Conservation (phyloP, 305 asterid species). For the Salvia sclarea region DNA sequence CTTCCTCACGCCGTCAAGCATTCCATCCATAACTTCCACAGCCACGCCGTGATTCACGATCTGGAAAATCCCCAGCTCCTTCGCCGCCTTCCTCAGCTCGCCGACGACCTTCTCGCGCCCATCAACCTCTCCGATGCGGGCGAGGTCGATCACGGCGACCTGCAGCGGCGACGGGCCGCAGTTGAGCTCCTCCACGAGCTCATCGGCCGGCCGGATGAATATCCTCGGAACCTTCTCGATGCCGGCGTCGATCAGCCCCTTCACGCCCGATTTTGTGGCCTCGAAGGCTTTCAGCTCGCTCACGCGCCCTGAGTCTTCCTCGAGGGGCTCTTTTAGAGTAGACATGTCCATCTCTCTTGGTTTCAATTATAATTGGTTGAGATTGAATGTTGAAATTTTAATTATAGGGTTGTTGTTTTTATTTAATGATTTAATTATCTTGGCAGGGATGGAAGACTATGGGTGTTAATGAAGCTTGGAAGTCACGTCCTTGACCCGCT, state of each 20-base stretch:
- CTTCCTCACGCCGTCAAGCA: constrained; percentile 44
- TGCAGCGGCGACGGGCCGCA: constrained; percentile 21
- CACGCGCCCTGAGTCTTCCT: constrained; percentile 29
- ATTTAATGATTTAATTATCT: too few species aligned
- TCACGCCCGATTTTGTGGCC: constrained; percentile 59
- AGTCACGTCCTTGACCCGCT: too few species aligned
- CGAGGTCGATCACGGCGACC: constrained; percentile 53
- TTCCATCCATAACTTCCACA: constrained; percentile 36
- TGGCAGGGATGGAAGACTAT: too few species aligned
- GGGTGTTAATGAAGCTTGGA: too few species aligned
- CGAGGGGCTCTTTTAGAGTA: constrained; percentile 17
- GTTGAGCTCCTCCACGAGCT: constrained; percentile 33
- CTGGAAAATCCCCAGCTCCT: constrained; percentile 60
- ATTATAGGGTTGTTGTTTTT: too few species aligned
- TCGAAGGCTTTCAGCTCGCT: constrained; percentile 50
- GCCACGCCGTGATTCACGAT: constrained; percentile 62
- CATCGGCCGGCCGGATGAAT: constrained; percentile 52
- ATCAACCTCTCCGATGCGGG: constrained; percentile 29
- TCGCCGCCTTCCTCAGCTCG: constrained; percentile 50
- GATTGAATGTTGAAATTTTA: too few species aligned
- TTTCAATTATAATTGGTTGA: too few species aligned
- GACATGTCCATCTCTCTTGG: constrained; percentile 13
- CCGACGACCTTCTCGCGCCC: constrained; percentile 33
- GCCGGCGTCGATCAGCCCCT: constrained; percentile 59
- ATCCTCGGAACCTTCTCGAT: constrained; percentile 45